Evolutionary conservation across 1,284 basidiomycete species (phyloP).

Genomic region (Psilocybe mexicana): DNA sequence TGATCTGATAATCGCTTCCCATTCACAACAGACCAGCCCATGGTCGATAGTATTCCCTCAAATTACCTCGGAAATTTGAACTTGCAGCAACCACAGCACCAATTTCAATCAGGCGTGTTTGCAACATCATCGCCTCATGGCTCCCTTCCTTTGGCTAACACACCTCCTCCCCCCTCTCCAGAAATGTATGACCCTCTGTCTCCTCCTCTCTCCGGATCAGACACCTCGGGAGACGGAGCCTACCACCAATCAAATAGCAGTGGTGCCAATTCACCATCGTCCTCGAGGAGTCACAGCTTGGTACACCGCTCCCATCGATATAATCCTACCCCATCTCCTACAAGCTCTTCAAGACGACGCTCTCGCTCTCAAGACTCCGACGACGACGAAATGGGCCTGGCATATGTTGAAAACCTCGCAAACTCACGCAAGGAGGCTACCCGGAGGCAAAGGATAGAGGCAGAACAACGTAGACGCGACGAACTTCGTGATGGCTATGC

Average conservation of each 20-base stretch:
- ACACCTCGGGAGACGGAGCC: constrained; percentile 76
- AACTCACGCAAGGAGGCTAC: constrained; percentile 82
- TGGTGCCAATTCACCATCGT: constrained; percentile 71
- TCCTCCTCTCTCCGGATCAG: constrained; percentile 81
- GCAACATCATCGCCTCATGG: constrained; percentile 46
- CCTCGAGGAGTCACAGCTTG: constrained; percentile 69
- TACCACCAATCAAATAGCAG: constrained; percentile 78
- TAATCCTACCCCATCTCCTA: constrained; percentile 76
- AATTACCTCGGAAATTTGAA: constrained; percentile 23
- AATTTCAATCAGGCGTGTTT: constrained; percentile 42
- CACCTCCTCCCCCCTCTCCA: constrained; percentile 73
- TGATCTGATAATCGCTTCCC: constrained; percentile 55
- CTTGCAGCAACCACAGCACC: constrained; percentile 26
- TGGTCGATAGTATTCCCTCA: constrained; percentile 54
- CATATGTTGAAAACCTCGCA: constrained; percentile 65
- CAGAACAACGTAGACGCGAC: constrained; percentile 83
- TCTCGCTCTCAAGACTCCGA: constrained; percentile 72
- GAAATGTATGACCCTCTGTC: constrained; percentile 79
- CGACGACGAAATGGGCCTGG: constrained; percentile 76
- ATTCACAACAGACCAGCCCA: constrained; percentile 42
- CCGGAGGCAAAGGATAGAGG: constrained; percentile 78
- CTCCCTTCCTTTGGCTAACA: constrained; percentile 40
- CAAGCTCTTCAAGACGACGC: constrained; percentile 64
- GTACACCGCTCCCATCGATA: constrained; percentile 72
- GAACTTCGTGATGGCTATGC: constrained; percentile 87